phyloP scores from a whole-genome alignment of 306 rosid species.

The Cucurbita maxima region DNA sequence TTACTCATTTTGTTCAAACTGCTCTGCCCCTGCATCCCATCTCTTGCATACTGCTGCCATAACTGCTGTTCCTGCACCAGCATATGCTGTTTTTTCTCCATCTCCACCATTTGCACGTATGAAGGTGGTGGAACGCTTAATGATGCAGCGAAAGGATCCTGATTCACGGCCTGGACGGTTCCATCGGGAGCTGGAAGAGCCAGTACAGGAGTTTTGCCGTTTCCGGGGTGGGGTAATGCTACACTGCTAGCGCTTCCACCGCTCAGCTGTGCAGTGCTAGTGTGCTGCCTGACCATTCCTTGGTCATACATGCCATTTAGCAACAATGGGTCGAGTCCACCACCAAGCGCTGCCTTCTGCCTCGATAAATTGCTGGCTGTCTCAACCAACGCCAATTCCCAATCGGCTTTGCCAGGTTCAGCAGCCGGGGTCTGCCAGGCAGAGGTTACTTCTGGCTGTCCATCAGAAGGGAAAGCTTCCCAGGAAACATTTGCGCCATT shows the following conservation, averaged over 20 bases:
- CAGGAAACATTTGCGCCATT: slow-evolving; percentile 66
- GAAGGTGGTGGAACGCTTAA: slow-evolving; percentile 73
- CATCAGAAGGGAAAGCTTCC: slow-evolving; percentile 89
- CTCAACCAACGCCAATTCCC: slow-evolving; percentile 98
- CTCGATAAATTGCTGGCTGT: slow-evolving; percentile 66
- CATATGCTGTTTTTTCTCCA: slow-evolving; percentile 85
- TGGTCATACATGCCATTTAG: slow-evolving; percentile 94
- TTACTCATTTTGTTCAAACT: slow-evolving; percentile 60
- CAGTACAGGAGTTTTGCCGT: slow-evolving; percentile 53
- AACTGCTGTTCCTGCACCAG: slow-evolving; percentile 70
- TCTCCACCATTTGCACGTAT: slow-evolving; percentile 91
- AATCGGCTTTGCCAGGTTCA: slow-evolving; percentile 76
- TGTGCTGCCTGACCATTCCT: slow-evolving; percentile 90
- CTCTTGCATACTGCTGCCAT: slow-evolving; percentile 81
- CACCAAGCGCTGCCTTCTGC: slow-evolving; percentile 67
- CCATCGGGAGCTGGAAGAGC: slow-evolving; percentile 99
- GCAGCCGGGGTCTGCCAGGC: slow-evolving; percentile 98
- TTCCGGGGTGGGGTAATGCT: slow-evolving; percentile 71
- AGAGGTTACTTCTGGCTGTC: slow-evolving; percentile 75
- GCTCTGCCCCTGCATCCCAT: slow-evolving; percentile 92
- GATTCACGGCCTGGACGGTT: slow-evolving; percentile 62
- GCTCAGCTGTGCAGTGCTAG: slow-evolving; percentile 54
- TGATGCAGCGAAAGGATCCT: slow-evolving; percentile 88
- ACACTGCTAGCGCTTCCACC: slow-evolving; percentile 99
- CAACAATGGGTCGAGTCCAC: slow-evolving; percentile 80